Conservation (phyloP, 2,329 filamentous ascomycete genomes). For the Capronia americana region DNA sequence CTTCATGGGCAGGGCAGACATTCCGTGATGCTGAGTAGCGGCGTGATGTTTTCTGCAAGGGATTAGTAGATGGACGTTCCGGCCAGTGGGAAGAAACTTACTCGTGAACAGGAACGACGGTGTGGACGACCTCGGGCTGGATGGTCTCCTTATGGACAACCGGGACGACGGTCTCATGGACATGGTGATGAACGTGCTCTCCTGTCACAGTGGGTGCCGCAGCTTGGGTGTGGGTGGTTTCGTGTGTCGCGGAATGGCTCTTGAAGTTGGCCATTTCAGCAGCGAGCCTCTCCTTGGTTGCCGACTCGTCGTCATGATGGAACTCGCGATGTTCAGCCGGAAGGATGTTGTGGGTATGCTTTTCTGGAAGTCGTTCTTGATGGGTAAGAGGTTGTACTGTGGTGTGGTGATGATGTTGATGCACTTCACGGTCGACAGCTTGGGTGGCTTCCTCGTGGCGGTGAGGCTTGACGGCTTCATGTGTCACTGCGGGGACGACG, state of each 20-base stretch:
- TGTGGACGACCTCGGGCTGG: conserved; percentile 68
- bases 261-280: conserved; percentile 63
- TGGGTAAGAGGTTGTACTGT: conserved; percentile 69
- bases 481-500: conserved; percentile 64
- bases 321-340: conserved; percentile 67
- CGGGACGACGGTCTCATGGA: conserved; percentile 73
- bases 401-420: conserved; percentile 75
- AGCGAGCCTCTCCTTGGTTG: conserved; percentile 56
- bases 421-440: conserved; percentile 71
- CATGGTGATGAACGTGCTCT: conserved; percentile 66
- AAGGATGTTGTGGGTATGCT: conserved; percentile 66
- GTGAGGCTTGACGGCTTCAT: conserved; percentile 67
- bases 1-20: conserved; percentile 68
- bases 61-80: neutral
- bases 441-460: conserved; percentile 67
- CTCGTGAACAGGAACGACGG: conserved; percentile 74
- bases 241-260: conserved; percentile 55
- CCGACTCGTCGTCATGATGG: conserved; percentile 64
- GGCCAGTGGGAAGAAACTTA: conserved; percentile 34
- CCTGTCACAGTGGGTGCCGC: conserved; percentile 60
- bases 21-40: conserved; percentile 68
- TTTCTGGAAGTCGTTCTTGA: conserved; percentile 64
- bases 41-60: conserved; percentile 63
- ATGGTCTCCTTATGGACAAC: conserved; percentile 73
- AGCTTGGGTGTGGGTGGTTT: conserved; percentile 57